phyloP scores from a whole-genome alignment of 768 basidiomycete genomes.

The Pulveroboletus ravenelii region DNA sequence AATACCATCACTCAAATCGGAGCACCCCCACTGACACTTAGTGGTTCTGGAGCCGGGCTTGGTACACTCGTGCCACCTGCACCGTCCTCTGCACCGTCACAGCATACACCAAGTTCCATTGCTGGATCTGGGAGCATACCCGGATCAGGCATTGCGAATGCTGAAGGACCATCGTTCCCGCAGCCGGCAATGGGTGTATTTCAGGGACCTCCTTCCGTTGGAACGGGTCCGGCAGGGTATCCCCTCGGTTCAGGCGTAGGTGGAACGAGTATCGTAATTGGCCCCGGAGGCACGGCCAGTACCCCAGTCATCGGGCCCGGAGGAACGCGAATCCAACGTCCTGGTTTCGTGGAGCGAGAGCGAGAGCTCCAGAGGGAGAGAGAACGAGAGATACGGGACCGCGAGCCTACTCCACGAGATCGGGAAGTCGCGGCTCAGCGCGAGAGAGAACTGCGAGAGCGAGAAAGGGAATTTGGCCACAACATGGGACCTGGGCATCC shows the following conservation, averaged over 20 bases:
- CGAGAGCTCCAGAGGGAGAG: constrained; percentile 20
- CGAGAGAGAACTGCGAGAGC: constrained; percentile 25
- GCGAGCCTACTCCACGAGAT: constrained; percentile 20
- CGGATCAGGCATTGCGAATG: constrained; percentile 11
- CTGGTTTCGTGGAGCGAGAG: constrained; percentile 32
- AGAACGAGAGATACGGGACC: constrained; percentile 25
- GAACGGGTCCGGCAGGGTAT: constrained; percentile 16
- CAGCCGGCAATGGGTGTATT: constrained; percentile 29
- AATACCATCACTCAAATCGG: constrained; percentile 7
- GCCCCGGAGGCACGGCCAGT: constrained; percentile 22
- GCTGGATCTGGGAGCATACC: constrained; percentile 4
- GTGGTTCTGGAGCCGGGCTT: constrained; percentile 8
- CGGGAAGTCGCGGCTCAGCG: constrained; percentile 18
- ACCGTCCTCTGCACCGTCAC: constrained; percentile 7
- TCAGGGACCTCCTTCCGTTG: constrained; percentile 21
- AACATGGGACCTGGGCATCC: constrained; percentile 15
- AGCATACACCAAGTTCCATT: constrained; percentile 4
- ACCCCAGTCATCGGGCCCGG: constrained; percentile 14
- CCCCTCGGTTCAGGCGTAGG: constrained; percentile 16
- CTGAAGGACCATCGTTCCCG: constrained; percentile 16
- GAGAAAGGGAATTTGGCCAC: constrained; percentile 26
- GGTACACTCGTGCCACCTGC: constrained; percentile 4
- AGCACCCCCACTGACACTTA: constrained; percentile 2
- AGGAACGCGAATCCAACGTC: constrained; percentile 21
- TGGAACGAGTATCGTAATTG: constrained; percentile 23